Evolutionary conservation across 495 filamentous ascomycete species (phyloP).

Genomic region (Tuber aestivum): DNA sequence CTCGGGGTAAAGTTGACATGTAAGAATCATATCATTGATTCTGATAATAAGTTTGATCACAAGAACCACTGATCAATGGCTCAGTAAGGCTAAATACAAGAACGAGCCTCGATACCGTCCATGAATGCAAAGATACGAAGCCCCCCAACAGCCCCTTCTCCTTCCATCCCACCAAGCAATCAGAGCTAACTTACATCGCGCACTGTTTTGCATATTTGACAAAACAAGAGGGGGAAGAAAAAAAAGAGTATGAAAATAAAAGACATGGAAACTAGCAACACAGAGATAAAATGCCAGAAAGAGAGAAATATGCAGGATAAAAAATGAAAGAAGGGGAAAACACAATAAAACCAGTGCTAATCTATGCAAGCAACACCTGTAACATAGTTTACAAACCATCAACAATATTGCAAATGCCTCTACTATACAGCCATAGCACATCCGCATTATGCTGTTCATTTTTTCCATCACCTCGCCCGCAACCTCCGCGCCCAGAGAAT

Average conservation of each 20-base stretch:
- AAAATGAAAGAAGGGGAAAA: slow-evolving; percentile 19
- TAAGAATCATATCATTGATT: slow-evolving; percentile 12
- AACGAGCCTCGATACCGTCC: background rate
- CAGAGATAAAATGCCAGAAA: slow-evolving; percentile 22
- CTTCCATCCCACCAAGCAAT: slow-evolving; percentile 1
- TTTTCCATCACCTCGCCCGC: slow-evolving; percentile 29
- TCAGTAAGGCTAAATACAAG: background rate
- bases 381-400: slow-evolving; percentile 40
- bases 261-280: slow-evolving; percentile 9
- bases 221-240: slow-evolving; percentile 28
- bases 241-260: slow-evolving; percentile 24
- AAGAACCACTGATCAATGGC: background rate
- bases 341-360: slow-evolving; percentile 35
- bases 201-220: slow-evolving; percentile 5
- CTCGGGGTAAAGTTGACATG: background rate
- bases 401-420: slow-evolving; percentile 32
- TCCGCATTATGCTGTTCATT: slow-evolving; percentile 12
- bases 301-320: slow-evolving; percentile 18
- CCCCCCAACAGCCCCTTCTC: background rate
- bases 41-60: slow-evolving; percentile 6
- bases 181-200: slow-evolving; percentile 1
- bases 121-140: background rate
- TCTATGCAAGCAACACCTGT: slow-evolving; percentile 38
- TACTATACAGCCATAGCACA: slow-evolving; percentile 40
- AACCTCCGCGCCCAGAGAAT: slow-evolving; percentile 36